Conservation (phyloP, 306 rosid genomes). For the Carpinus viminea region DNA sequence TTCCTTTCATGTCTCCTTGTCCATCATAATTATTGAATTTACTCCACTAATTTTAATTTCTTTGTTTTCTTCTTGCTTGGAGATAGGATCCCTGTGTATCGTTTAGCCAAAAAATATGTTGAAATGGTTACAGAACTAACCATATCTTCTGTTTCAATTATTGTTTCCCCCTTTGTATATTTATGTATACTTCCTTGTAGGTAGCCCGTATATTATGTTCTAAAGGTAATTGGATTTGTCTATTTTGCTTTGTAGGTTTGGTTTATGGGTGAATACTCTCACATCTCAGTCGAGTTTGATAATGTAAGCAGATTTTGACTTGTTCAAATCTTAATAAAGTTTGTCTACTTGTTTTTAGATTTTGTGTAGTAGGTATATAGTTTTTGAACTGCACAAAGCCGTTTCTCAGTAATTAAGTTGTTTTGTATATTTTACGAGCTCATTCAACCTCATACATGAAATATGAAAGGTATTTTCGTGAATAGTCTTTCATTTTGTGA, state of each 20-base stretch:
- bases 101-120: constrained; percentile 12
- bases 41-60: not conserved
- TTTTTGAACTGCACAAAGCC: constrained; percentile 5
- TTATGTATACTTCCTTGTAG: not conserved
- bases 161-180: constrained; percentile 8
- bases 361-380: constrained; percentile 16
- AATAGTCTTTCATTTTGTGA: not conserved
- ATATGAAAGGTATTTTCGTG: not conserved
- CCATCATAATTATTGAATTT: constrained; percentile 3
- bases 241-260: constrained; percentile 69
- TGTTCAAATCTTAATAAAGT: constrained; percentile 19
- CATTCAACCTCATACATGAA: not conserved
- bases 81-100: constrained; percentile 1
- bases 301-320: constrained; percentile 58
- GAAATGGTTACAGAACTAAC: constrained; percentile 10
- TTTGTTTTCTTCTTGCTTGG: constrained; percentile 1
- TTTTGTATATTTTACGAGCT: not conserved
- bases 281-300: constrained; percentile 81
- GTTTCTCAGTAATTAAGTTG: constrained; percentile 1
- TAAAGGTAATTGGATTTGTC: constrained; percentile 19
- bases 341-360: constrained; percentile 9
- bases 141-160: constrained; percentile 13
- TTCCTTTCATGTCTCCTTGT: not conserved
- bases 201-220: constrained; percentile 4
- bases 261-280: constrained; percentile 92